These are phyloP conservation scores for Cyclostephanos tholiformis DNA, from an alignment of 108 stramenopile genomes.

Conservation along the genomic window DNA sequence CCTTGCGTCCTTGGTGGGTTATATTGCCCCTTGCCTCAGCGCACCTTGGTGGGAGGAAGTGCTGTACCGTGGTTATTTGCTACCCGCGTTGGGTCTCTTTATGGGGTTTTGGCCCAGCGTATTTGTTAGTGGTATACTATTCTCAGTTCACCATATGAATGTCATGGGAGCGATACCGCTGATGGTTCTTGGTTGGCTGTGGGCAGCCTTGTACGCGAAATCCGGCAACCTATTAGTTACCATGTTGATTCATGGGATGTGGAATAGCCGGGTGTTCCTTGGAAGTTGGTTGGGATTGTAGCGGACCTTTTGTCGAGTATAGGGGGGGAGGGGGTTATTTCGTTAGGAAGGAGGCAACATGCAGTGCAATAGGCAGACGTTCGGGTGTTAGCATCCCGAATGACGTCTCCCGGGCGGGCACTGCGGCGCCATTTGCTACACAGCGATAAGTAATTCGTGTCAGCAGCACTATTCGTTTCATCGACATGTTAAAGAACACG, in stretches of 20 bases:
- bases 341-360: too few species aligned
- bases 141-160: conserved; percentile 88
- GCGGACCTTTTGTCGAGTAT: too few species aligned
- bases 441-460: too few species aligned
- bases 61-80: conserved; percentile 88
- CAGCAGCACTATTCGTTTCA: too few species aligned
- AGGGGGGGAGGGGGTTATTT: too few species aligned
- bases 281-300: conserved; percentile 91
- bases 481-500: too few species aligned
- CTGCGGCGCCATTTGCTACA: too few species aligned
- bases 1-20: conserved; percentile 80
- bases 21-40: conserved; percentile 90
- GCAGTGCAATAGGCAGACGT: too few species aligned
- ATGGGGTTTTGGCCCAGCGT: conserved; percentile 61
- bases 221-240: conserved; percentile 85
- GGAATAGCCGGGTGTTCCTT: conserved; percentile 92
- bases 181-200: conserved; percentile 85
- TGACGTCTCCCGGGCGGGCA: too few species aligned
- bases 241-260: conserved; percentile 91
- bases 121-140: conserved; percentile 77
- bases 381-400: too few species aligned
- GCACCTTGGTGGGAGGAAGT: conserved; percentile 96
- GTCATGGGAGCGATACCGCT: conserved; percentile 83
- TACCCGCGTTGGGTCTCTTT: conserved; percentile 65
- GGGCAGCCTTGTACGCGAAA: conserved; percentile 85